A percentile compares a stretch with the other conserved stretches of the same genome.
Evolutionary conservation across 352 stramenopile genomes (phyloP).

Genomic region (Phytopythium montanum): DNA sequence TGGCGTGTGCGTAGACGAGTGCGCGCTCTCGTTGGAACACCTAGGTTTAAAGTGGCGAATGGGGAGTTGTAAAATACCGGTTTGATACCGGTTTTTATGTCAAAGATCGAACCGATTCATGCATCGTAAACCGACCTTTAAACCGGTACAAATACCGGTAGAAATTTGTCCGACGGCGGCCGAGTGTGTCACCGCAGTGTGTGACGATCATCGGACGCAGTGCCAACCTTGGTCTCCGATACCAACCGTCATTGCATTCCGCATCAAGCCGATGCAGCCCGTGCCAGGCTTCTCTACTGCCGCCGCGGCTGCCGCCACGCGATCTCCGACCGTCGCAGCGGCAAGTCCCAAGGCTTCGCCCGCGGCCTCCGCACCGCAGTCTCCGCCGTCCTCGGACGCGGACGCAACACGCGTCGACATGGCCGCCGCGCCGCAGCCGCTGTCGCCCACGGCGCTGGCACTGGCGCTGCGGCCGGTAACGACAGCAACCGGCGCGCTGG

Average conservation of each 20-base stretch:
- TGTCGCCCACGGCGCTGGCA: constrained; percentile 2
- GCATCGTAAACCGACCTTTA: too few relatives aligned
- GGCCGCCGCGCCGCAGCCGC: background rate
- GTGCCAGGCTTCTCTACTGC: background rate
- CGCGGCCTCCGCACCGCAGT: background rate
- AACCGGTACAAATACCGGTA: too few relatives aligned
- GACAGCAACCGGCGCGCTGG: background rate
- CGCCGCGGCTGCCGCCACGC: background rate
- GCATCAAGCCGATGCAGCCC: background rate
- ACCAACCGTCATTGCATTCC: background rate
- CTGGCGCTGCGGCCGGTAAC: background rate
- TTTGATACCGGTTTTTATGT: too few relatives aligned
- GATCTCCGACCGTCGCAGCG: constrained; percentile 2
- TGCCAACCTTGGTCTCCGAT: background rate
- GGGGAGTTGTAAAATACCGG: too few relatives aligned
- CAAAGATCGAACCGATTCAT: too few relatives aligned
- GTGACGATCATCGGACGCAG: too few relatives aligned
- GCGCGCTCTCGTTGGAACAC: too few relatives aligned
- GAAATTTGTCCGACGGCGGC: too few relatives aligned
- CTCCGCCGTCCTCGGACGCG: background rate
- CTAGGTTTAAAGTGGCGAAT: too few relatives aligned
- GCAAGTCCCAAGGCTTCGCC: constrained; percentile 3
- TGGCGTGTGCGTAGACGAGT: too few relatives aligned
- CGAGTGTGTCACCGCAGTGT: too few relatives aligned
- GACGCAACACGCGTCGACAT: background rate